Base-by-base conservation (phyloP, 768 basidiomycete species). In the Rhodotorula babjevae region DNA sequence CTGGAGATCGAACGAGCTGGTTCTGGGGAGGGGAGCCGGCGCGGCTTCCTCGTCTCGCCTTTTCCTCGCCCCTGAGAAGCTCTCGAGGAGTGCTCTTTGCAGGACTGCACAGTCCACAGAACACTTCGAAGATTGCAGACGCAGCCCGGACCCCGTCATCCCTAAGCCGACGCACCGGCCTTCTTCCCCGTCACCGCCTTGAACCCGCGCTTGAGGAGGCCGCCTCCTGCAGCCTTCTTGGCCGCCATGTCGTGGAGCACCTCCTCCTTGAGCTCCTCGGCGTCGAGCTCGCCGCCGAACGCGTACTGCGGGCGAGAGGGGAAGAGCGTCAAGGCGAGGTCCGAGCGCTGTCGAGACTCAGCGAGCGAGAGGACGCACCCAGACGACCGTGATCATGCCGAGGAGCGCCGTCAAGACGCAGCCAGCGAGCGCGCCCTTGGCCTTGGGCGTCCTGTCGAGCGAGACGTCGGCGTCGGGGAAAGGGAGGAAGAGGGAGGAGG, bases 201-300 rank as follows among this genome's bases (percentile, higher is more conserved):
- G 59, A 65, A 72, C 11, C 52, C 59, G 11, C 71, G 47, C 67
- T 72, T 72, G 12, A 61, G 3, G n/a, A 31, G 36, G 1, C 71
- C 71, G 27, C 71, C 71, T 12, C 71, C 71, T 2, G 66, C 66
- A 9, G 71, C 73, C 36, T 72, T 53, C 82, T 90, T 92, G 65
- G 82, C 84, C 40, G 85, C 88, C 18, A 88, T 81, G 67, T 84
- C 82, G 73, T 82, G 81, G 73, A 85, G 82, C 65, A 91, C 85
- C 82, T 95, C 92, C 77, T 88, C 88, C 58, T 94, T 92, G 60
- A 91, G 84, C 82, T 95, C 93, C 75, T 88, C 88, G 55, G 92
- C 92, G 58, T 89, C 85, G 71, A 91, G 76, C 68, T 73, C 82
- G 10, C 86, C 87, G n/a, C 91, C 91, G 59, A 87, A 82, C 50